phyloP scores from a whole-genome alignment of 495 filamentous ascomycete genomes.

The Pyrenula aspistea region DNA sequence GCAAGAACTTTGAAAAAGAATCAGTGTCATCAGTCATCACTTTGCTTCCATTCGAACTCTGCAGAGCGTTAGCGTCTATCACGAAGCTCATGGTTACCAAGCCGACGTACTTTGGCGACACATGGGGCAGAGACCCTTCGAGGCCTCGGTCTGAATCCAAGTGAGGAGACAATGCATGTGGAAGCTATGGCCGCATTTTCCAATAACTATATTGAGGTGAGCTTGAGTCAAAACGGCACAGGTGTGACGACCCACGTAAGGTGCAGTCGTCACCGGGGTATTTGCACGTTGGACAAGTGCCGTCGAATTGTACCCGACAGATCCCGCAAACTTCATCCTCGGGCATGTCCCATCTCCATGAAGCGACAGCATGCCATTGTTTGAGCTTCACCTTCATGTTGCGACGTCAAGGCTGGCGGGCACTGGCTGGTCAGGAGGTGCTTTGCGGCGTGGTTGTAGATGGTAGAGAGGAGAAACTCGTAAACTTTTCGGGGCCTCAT shows the following conservation, averaged over 20 bases:
- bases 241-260: slow-evolving; percentile 48
- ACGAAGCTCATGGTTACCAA: slow-evolving; percentile 2
- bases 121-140: slow-evolving; percentile 94
- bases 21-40: slow-evolving; percentile 20
- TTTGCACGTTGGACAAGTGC: slow-evolving; percentile 95
- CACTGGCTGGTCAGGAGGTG: too few species aligned
- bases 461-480: too few species aligned
- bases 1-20: too few species aligned
- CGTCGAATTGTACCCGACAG: slow-evolving; percentile 95
- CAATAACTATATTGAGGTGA: slow-evolving; percentile 53
- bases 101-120: slow-evolving; percentile 74
- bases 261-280: slow-evolving; percentile 94
- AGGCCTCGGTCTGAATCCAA: slow-evolving; percentile 90
- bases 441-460: too few species aligned
- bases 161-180: slow-evolving; percentile 97
- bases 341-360: slow-evolving; percentile 96
- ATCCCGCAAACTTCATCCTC: slow-evolving; percentile 98
- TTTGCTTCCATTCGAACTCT: slow-evolving; percentile 62
- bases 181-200: slow-evolving; percentile 93
- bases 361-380: slow-evolving; percentile 85
- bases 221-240: slow-evolving; percentile 1
- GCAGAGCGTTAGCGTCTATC: slow-evolving; percentile 10
- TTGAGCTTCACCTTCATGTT: slow-evolving; percentile 90
- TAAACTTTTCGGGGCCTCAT: too few species aligned
- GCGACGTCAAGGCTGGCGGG: too few species aligned